phyloP scores from a whole-genome alignment of 208 protist species.

The Acanthamoeba pearcei region DNA sequence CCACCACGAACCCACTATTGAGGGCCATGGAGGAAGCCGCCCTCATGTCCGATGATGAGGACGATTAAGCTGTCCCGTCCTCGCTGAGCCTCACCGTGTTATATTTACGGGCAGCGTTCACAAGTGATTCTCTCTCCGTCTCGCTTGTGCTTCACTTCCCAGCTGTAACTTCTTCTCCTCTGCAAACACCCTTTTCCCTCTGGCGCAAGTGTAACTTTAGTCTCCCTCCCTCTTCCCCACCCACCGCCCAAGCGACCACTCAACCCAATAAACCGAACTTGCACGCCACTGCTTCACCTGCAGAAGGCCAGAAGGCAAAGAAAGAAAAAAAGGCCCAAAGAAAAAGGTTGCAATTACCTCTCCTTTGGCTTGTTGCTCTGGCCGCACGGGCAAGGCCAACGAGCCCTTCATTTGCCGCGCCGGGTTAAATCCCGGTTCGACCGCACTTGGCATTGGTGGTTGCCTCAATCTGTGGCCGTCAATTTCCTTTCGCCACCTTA shows the following conservation, averaged over 20 bases:
- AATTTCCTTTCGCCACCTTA: neutral
- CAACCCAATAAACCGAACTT: too few species aligned
- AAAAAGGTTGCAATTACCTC: neutral
- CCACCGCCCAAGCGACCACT: too few species aligned
- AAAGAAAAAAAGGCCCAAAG: neutral
- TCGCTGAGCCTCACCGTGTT: neutral
- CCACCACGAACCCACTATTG: slow-evolving; percentile 64
- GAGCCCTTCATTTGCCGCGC: neutral
- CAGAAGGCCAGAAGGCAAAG: neutral
- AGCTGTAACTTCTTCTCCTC: too few species aligned
- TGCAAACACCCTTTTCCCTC: too few species aligned
- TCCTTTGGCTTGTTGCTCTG: neutral
- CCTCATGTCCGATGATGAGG: slow-evolving; percentile 57
- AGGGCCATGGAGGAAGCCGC: slow-evolving; percentile 61
- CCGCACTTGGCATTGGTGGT: neutral
- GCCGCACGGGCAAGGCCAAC: neutral
- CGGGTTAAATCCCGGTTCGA: neutral
- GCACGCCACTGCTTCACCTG: too few species aligned
- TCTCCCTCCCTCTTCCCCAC: too few species aligned
- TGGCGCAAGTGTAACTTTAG: too few species aligned
- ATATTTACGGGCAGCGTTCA: neutral
- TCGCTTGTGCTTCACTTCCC: too few species aligned
- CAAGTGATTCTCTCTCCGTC: too few species aligned
- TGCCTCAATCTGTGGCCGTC: neutral
- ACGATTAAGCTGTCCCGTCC: neutral